Evolutionary conservation across 1,284 basidiomycete genomes (phyloP).

Genomic region (Moesziomyces sp.): DNA sequence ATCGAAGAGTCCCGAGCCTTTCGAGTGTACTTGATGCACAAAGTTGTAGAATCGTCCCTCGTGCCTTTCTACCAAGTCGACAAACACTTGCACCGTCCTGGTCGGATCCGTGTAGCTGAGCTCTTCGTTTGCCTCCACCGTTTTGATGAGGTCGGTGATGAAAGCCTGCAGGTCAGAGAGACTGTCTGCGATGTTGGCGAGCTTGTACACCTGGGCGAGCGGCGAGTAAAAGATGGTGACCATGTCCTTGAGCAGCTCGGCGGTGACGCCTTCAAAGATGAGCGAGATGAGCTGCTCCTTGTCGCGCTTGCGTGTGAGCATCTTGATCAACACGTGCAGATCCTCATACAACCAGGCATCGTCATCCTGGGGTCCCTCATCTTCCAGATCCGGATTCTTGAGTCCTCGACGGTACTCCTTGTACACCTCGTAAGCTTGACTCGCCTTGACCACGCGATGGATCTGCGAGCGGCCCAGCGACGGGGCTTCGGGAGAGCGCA

Average conservation of each 20-base stretch:
- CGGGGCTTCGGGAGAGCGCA: slow-evolving; percentile 83
- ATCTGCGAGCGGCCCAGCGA: slow-evolving; percentile 57
- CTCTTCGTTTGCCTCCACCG: slow-evolving; percentile 90
- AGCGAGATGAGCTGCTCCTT: slow-evolving; percentile 91
- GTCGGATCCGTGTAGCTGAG: slow-evolving; percentile 85
- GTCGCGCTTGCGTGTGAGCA: slow-evolving; percentile 76
- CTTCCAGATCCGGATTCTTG: slow-evolving; percentile 68
- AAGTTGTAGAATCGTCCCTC: slow-evolving; percentile 96
- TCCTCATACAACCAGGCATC: slow-evolving; percentile 67
- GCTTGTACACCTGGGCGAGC: slow-evolving; percentile 96
- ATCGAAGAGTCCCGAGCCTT: slow-evolving; percentile 93
- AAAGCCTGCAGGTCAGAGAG: slow-evolving; percentile 91
- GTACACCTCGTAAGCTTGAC: slow-evolving; percentile 62
- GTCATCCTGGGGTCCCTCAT: slow-evolving; percentile 72
- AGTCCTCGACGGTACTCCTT: slow-evolving; percentile 56
- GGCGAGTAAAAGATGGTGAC: slow-evolving; percentile 99
- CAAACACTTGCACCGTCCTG: slow-evolving; percentile 89
- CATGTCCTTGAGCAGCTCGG: slow-evolving; percentile 95
- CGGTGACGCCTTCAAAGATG: slow-evolving; percentile 95
- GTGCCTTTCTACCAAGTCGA: slow-evolving; percentile 91
- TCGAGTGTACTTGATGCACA: slow-evolving; percentile 98
- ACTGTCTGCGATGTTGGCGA: slow-evolving; percentile 95
- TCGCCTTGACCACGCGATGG: slow-evolving; percentile 60
- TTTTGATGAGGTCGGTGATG: slow-evolving; percentile 92
- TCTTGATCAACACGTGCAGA: slow-evolving; percentile 62